These are phyloP conservation scores for Hyaloscypha hepaticicola DNA, from an alignment of 495 filamentous ascomycete genomes.

Conservation along the genomic window DNA sequence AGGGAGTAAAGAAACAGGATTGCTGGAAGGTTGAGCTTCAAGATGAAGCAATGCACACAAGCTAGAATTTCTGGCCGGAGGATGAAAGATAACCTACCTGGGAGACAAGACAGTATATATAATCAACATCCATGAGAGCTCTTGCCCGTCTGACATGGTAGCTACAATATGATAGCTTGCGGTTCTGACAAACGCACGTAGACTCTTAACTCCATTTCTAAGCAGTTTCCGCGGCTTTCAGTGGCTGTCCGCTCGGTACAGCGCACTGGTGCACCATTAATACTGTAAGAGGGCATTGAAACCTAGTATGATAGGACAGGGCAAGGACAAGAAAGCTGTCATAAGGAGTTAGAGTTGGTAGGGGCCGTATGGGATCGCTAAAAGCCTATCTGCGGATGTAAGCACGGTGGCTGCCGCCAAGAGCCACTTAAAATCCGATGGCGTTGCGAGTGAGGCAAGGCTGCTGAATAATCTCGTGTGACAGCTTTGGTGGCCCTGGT, in stretches of 20 bases:
- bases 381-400: neutral
- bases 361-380: neutral
- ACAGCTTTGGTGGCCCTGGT: too few species aligned
- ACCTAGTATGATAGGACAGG: too few species aligned
- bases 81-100: neutral
- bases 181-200: conserved; percentile 19
- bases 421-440: neutral
- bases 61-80: too few species aligned
- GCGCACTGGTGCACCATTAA: neutral
- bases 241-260: neutral
- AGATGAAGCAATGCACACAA: neutral
- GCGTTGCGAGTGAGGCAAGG: neutral
- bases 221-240: conserved; percentile 3
- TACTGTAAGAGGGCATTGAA: neutral
- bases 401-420: neutral
- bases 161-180: neutral
- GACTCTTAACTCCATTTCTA: conserved; percentile 4
- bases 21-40: neutral
- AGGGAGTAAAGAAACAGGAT: neutral
- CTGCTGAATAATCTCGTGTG: neutral
- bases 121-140: neutral
- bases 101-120: conserved; percentile 3
- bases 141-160: neutral
- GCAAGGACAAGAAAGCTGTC: too few species aligned
- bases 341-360: neutral